phyloP scores from a whole-genome alignment of 805 yeast species.

The Candida endomychidarum region DNA sequence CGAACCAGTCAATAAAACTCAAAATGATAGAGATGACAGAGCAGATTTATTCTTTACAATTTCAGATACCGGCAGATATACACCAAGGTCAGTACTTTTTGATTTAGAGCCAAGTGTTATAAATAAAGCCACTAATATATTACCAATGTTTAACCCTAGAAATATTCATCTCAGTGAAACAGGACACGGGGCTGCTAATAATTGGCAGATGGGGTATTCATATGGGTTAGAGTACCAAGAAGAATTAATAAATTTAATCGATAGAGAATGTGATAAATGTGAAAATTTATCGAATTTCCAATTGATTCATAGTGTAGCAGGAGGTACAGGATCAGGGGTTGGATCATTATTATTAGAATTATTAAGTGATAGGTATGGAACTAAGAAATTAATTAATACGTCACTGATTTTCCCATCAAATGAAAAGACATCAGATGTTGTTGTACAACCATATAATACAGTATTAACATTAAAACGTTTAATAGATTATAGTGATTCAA shows the following conservation, averaged over 20 bases:
- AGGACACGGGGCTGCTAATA: slow-evolving; percentile 94
- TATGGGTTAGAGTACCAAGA: slow-evolving; percentile 71
- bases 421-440: slow-evolving; percentile 85
- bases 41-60: slow-evolving; percentile 81
- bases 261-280: slow-evolving; percentile 85
- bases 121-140: slow-evolving; percentile 51
- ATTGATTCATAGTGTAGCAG: slow-evolving; percentile 91
- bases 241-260: slow-evolving; percentile 77
- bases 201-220: slow-evolving; percentile 89
- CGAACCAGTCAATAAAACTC: slow-evolving; percentile 11
- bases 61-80: slow-evolving; percentile 71
- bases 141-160: slow-evolving; percentile 77
- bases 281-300: slow-evolving; percentile 91
- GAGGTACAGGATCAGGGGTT: slow-evolving; percentile 97
- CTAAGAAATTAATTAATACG: slow-evolving; percentile 80
- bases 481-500: slow-evolving; percentile 81
- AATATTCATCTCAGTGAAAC: slow-evolving; percentile 75
- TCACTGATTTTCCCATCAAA: slow-evolving; percentile 84
- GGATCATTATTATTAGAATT: slow-evolving; percentile 82
- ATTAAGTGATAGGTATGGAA: slow-evolving; percentile 71
- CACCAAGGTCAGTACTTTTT: slow-evolving; percentile 82
- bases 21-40: slow-evolving; percentile 51
- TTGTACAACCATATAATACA: slow-evolving; percentile 95
- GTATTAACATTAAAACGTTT: slow-evolving; percentile 77
- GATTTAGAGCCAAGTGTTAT: slow-evolving; percentile 93